Conservation (phyloP, 495 filamentous ascomycete species). For the Penicillium odoratum region DNA sequence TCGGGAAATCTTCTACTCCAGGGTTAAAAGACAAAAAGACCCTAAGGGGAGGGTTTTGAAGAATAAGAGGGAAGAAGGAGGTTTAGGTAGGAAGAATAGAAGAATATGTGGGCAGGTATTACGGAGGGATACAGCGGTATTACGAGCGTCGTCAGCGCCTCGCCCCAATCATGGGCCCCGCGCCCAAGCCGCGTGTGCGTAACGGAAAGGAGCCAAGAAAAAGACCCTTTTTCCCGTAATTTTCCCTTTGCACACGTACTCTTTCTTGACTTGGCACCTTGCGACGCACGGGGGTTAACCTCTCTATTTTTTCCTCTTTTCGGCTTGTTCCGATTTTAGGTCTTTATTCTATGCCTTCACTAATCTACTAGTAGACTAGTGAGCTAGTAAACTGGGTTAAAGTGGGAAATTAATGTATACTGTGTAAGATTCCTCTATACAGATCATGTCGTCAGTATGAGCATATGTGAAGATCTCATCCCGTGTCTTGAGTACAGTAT, state of each 20-base stretch:
- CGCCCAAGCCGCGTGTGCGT: conserved; percentile 49
- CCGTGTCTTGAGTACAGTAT: conserved; percentile 13
- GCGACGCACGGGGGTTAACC: conserved; percentile 8
- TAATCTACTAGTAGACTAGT: no score
- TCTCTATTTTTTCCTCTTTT: not conserved
- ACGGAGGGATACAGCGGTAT: conserved; percentile 20
- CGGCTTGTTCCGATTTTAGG: no score
- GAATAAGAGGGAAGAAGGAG: conserved; percentile 1
- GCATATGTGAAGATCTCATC: conserved; percentile 18
- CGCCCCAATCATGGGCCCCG: conserved; percentile 44
- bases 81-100: conserved; percentile 11
- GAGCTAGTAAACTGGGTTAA: no score
- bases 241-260: conserved; percentile 26
- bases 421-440: no score
- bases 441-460: conserved; percentile 12
- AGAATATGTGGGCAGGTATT: conserved; percentile 12
- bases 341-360: no score
- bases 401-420: no score
- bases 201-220: conserved; percentile 32
- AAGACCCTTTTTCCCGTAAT: conserved; percentile 32
- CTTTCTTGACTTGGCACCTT: conserved; percentile 16
- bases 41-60: not conserved
- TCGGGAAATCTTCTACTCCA: conserved; percentile 20
- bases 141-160: conserved; percentile 50
- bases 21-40: conserved; percentile 14